A percentile compares a stretch with the other conserved stretches of the same genome.
phyloP scores from a whole-genome alignment of 2,329 filamentous ascomycete genomes.

The Colletotrichum ledebouriae region DNA sequence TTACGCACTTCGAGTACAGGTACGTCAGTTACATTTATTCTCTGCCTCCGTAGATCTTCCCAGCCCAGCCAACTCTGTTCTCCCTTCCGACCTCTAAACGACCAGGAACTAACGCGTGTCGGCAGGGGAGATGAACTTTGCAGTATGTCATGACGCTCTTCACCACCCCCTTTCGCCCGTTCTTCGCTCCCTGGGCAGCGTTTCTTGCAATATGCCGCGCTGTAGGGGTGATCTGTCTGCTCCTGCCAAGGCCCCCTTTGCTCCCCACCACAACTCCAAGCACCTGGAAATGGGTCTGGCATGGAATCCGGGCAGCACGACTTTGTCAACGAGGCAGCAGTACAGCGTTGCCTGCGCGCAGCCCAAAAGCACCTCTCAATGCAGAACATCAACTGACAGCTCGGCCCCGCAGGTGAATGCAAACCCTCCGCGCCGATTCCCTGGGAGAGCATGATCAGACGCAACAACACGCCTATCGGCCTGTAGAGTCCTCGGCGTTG shows the following conservation, averaged over 20 bases:
- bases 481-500: conserved; percentile 13
- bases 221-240: conserved; percentile 20
- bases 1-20: conserved; percentile 62
- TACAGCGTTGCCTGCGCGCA: not conserved
- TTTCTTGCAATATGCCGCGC: not conserved
- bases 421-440: conserved; percentile 52
- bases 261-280: conserved; percentile 29
- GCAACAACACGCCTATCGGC: conserved; percentile 47
- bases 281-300: conserved; percentile 32
- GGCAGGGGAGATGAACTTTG: conserved; percentile 60
- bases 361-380: not conserved
- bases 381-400: conserved; percentile 19
- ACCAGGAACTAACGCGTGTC: conserved; percentile 29
- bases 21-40: conserved; percentile 43
- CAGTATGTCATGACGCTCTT: conserved; percentile 51
- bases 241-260: conserved; percentile 13
- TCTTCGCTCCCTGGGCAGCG: not conserved
- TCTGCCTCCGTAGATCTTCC: conserved; percentile 15
- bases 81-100: not conserved
- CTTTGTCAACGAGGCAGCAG: conserved; percentile 4
- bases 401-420: conserved; percentile 50
- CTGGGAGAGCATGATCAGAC: conserved; percentile 55
- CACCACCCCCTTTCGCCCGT: not conserved
- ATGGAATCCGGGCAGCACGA: conserved; percentile 7
- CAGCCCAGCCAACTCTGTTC: conserved; percentile 5